Conservation (phyloP, 768 basidiomycete species). For the Solioccasus polychromus region DNA sequence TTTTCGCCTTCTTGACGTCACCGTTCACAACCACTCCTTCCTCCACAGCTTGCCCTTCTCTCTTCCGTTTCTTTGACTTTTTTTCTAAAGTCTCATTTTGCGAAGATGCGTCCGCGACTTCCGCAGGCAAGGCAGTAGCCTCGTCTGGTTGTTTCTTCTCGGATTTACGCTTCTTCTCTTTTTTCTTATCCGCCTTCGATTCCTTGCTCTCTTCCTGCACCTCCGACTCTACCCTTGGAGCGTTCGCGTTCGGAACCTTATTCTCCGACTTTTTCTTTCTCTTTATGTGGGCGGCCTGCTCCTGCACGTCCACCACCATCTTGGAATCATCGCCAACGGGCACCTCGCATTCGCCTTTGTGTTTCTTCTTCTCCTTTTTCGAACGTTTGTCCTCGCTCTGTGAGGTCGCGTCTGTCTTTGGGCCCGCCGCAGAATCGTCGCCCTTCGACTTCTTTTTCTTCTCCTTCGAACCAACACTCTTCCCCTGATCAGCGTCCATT, state of each 20-base stretch:
- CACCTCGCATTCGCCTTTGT: neutral
- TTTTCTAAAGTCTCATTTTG: slow-evolving; percentile 10
- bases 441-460: slow-evolving; percentile 22
- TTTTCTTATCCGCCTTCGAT: slow-evolving; percentile 11
- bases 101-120: slow-evolving; percentile 3
- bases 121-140: slow-evolving; percentile 6
- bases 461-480: slow-evolving; percentile 5
- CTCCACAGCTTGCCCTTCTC: slow-evolving; percentile 11
- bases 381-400: slow-evolving; percentile 2
- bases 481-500: neutral
- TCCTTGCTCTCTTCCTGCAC: neutral
- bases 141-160: slow-evolving; percentile 23
- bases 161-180: slow-evolving; percentile 16
- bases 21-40: slow-evolving; percentile 8
- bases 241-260: neutral
- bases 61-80: slow-evolving; percentile 37
- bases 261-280: slow-evolving; percentile 17
- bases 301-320: slow-evolving; percentile 1
- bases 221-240: neutral
- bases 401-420: neutral
- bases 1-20: slow-evolving; percentile 24
- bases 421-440: neutral
- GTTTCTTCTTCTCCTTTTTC: slow-evolving; percentile 5
- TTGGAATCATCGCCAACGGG: neutral
- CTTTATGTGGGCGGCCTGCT: neutral